Evolutionary conservation across 768 basidiomycete species (phyloP), one percentile per base, ranked within the genome.

Genomic region (Boletus rubescentipes): DNA sequence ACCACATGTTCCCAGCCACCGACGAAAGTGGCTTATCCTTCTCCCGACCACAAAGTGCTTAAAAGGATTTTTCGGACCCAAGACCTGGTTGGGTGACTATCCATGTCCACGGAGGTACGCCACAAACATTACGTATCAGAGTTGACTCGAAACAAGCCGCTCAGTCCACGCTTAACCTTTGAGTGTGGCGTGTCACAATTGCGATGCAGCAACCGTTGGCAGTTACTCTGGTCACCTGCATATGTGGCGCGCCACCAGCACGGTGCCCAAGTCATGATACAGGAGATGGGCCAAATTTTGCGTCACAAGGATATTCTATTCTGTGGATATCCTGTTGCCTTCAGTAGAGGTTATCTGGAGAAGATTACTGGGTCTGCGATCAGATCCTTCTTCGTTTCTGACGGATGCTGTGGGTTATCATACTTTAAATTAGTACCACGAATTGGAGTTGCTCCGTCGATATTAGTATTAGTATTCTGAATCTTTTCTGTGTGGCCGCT

Each of bases 1-100:
- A 58, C 52, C 67, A 64, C 66, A 52, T 68, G 65, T 59, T 49
- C 2, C 7, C 38, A 58, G 55, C 58, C 61, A 57, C 52, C 49
- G 53, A 58, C 46, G 51, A 43, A 18, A 49, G 55, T 68, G 64
- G 64, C n/a, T 51, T 36, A 41, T 51, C 20, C 42, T 50, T 35
- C 15, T 35, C 20, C 42, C 36, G 15, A 38, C 44, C 46, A 51
- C 64, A 57, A 61, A 61, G 51, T 45, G 31, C 31, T 26, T 9
- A 8, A 43, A 48, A 15, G 41, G 40, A 36, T 43, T 20, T 31
- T 18, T 42, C n/a, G 23, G 40, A 32, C 41, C 36, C 37, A 16
- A 43, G 40, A 3, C 9, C 12, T 30, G 37, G 40, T 20, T 18
- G 30, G 16, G 38, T 40, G 36, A 41, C n/a, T 15, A 34, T 21